Evolutionary conservation across 2,329 filamentous ascomycete species (phyloP).

Genomic region (Penicillium capsulatum): DNA sequence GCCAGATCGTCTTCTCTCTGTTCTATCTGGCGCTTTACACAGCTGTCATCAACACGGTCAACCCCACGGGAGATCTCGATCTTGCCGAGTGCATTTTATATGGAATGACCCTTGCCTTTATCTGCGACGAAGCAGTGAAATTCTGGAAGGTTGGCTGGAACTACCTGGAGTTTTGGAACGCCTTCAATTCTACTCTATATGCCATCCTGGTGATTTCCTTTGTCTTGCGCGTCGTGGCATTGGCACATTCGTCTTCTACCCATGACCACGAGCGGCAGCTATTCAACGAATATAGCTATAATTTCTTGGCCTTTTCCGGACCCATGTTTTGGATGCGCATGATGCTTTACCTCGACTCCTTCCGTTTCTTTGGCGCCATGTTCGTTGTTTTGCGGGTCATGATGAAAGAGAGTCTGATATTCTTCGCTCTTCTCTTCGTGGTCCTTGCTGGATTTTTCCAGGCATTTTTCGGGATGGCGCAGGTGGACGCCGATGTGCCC

Average conservation of each 20-base stretch:
- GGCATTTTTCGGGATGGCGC: constrained; percentile 86
- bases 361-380: constrained; percentile 98
- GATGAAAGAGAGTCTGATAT: constrained; percentile 93
- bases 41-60: constrained; percentile 88
- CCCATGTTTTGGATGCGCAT: constrained; percentile 97
- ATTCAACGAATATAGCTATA: constrained; percentile 82
- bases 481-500: constrained; percentile 65
- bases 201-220: constrained; percentile 73
- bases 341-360: constrained; percentile 84
- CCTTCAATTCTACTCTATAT: constrained; percentile 85
- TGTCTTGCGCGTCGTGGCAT: constrained; percentile 70
- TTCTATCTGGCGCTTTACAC: constrained; percentile 84
- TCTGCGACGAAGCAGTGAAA: constrained; percentile 82
- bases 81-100: constrained; percentile 80
- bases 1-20: constrained; percentile 79
- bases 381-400: constrained; percentile 92
- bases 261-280: constrained; percentile 51
- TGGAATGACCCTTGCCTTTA: constrained; percentile 83
- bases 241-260: constrained; percentile 56
- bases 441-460: constrained; percentile 79
- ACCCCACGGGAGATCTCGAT: constrained; percentile 77
- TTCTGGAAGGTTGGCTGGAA: constrained; percentile 90
- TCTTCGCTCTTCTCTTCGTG: constrained; percentile 84
- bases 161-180: constrained; percentile 95
- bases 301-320: constrained; percentile 86